phyloP scores from a whole-genome alignment of 495 filamentous ascomycete species.

The Penicillium soppii region DNA sequence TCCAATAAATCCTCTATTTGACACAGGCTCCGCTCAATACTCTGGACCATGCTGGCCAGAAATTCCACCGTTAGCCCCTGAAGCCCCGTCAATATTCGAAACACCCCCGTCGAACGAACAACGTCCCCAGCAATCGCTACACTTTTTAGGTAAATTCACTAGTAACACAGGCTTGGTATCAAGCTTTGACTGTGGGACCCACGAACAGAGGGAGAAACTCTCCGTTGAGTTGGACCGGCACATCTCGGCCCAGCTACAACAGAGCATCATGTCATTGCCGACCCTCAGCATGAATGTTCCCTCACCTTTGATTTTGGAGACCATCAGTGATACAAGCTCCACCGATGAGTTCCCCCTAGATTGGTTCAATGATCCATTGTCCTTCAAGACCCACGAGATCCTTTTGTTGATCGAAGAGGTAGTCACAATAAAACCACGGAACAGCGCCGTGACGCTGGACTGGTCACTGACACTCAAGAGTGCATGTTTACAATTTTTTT shows the following conservation, averaged over 20 bases:
- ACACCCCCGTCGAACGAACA: background rate
- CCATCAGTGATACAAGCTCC: conserved; percentile 4
- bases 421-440: conserved; percentile 24
- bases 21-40: background rate
- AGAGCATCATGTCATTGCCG: background rate
- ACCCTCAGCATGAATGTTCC: background rate
- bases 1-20: conserved; percentile 1
- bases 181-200: conserved; percentile 24
- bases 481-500: conserved; percentile 22
- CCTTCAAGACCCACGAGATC: conserved; percentile 23
- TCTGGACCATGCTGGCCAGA: conserved; percentile 9
- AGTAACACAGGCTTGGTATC: conserved; percentile 19
- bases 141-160: conserved; percentile 22
- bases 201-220: conserved; percentile 13
- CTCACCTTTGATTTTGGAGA: conserved; percentile 3
- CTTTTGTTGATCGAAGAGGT: conserved; percentile 23
- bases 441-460: conserved; percentile 21
- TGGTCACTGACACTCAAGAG: conserved; percentile 19
- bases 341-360: background rate
- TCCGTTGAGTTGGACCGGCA: conserved; percentile 10
- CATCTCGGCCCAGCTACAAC: background rate
- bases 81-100: background rate
- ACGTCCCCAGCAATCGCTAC: conserved; percentile 5
- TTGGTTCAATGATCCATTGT: conserved; percentile 21
- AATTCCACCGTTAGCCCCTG: background rate